Percentiles rank a stretch among this genome's conserved stretches.
Evolutionary conservation across 2,329 filamentous ascomycete genomes (phyloP).

Genomic region (Aspergillus phoenicis): DNA sequence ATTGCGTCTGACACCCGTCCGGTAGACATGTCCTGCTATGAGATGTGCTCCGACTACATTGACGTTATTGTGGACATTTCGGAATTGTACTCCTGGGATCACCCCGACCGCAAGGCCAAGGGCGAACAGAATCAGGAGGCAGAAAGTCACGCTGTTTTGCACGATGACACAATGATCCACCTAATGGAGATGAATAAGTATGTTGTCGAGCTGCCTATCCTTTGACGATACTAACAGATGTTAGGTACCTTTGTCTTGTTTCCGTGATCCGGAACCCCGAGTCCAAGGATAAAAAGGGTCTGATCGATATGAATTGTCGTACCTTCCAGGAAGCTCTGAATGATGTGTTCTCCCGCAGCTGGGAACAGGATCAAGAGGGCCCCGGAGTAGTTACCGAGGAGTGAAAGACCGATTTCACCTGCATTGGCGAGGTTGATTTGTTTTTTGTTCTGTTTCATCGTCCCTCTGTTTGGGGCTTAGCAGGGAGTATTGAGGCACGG

Average conservation of each 20-base stretch:
- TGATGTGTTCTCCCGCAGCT: slow-evolving; percentile 60
- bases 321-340: slow-evolving; percentile 65
- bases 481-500: background rate
- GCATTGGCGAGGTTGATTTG: background rate
- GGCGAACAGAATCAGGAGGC: slow-evolving; percentile 56
- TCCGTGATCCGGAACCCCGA: slow-evolving; percentile 68
- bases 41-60: slow-evolving; percentile 98
- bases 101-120: slow-evolving; percentile 44
- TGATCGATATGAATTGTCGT: slow-evolving; percentile 69
- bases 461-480: background rate
- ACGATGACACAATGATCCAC: slow-evolving; percentile 65
- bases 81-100: slow-evolving; percentile 84
- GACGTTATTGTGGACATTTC: slow-evolving; percentile 97
- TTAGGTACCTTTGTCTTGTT: slow-evolving; percentile 64
- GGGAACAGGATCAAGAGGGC: slow-evolving; percentile 43
- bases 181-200: slow-evolving; percentile 69
- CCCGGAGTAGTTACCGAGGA: slow-evolving; percentile 11
- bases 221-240: slow-evolving; percentile 18
- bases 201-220: slow-evolving; percentile 25
- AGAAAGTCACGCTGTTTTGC: slow-evolving; percentile 65
- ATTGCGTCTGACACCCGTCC: slow-evolving; percentile 94
- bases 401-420: no score
- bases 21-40: slow-evolving; percentile 92
- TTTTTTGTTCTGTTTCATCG: background rate
- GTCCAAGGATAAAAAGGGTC: slow-evolving; percentile 63